Conservation (phyloP, 345 rosid genomes). For the Linum trigynum region DNA sequence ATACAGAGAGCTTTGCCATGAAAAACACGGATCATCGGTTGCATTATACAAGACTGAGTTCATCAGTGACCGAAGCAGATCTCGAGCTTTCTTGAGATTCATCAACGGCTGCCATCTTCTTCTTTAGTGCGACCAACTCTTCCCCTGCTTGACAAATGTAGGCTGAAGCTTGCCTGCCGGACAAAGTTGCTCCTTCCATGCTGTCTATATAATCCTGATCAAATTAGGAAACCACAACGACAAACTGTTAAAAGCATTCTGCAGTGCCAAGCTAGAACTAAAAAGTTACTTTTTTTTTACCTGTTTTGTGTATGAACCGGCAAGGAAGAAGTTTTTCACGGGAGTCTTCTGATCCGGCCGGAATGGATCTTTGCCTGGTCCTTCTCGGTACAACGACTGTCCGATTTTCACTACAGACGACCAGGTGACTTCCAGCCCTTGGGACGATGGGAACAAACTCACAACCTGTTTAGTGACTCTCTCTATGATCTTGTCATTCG, state of each 20-base stretch:
- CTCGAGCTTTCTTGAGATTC: conserved; percentile 19
- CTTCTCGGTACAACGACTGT: conserved; percentile 92
- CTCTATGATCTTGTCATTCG: conserved; percentile 71
- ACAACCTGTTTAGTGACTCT: conserved; percentile 69
- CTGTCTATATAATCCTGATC: conserved; percentile 94
- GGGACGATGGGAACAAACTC: conserved; percentile 77
- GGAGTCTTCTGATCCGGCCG: conserved; percentile 98
- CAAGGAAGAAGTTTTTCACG: conserved; percentile 76
- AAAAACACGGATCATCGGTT: too few relatives aligned
- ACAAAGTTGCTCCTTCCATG: conserved; percentile 95
- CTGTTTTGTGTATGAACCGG: conserved; percentile 97
- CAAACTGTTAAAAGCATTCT: background rate
- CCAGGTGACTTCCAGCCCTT: conserved; percentile 75
- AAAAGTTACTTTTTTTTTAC: conserved; percentile 19
- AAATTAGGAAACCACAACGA: background rate
- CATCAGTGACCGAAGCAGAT: conserved; percentile 34
- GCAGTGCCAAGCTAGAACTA: background rate
- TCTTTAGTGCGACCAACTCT: conserved; percentile 60
- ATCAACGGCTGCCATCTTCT: conserved; percentile 33
- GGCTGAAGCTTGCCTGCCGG: conserved; percentile 91
- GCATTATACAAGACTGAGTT: conserved; percentile 58
- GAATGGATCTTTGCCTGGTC: conserved; percentile 92
- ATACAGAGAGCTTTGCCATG: too few relatives aligned
- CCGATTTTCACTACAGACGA: conserved; percentile 93
- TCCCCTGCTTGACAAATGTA: conserved; percentile 78